Conservation (phyloP, 2,329 filamentous ascomycete genomes). For the Scytalidium sp. region DNA sequence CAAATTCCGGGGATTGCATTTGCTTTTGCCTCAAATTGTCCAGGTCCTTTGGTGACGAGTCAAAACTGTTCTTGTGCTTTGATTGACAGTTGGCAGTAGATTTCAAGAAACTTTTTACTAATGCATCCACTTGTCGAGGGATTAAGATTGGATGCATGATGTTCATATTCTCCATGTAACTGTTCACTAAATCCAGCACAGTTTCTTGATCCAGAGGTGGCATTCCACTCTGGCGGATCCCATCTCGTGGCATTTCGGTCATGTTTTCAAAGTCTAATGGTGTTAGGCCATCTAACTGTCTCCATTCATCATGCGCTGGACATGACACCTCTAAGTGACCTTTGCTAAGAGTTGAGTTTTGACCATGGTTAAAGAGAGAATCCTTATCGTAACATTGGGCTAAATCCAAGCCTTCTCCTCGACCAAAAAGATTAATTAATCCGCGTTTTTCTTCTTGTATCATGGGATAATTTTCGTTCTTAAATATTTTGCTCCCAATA, state of each 20-base stretch:
- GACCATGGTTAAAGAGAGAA: conserved; percentile 32
- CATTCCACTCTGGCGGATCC: conserved; percentile 39
- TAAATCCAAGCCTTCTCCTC: conserved; percentile 69
- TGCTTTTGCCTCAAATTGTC: conserved; percentile 29
- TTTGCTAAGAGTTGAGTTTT: conserved; percentile 44
- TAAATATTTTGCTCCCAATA: conserved; percentile 46
- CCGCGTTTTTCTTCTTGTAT: conserved; percentile 72
- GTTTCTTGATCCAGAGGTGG: conserved; percentile 51
- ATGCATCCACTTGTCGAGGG: conserved; percentile 45
- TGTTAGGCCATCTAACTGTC: conserved; percentile 46
- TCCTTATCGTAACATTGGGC: conserved; percentile 39
- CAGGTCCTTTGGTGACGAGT: conserved; percentile 18
- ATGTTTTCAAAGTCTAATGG: conserved; percentile 15
- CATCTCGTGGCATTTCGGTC: conserved; percentile 16
- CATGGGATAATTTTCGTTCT: conserved; percentile 70
- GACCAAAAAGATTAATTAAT: conserved; percentile 70
- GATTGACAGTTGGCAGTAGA: conserved; percentile 22
- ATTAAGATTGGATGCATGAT: conserved; percentile 64
- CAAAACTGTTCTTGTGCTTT: conserved; percentile 19
- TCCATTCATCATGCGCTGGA: conserved; percentile 53
- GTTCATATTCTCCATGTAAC: conserved; percentile 59
- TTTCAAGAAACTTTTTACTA: conserved; percentile 27
- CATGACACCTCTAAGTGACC: conserved; percentile 46
- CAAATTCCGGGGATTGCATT: conserved; percentile 23
- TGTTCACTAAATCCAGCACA: conserved; percentile 52